Percentiles rank a stretch among this genome's conserved stretches.
These are phyloP conservation scores for Eucalyptus fibrosa DNA, from an alignment of 345 rosid species.

Conservation along the genomic window DNA sequence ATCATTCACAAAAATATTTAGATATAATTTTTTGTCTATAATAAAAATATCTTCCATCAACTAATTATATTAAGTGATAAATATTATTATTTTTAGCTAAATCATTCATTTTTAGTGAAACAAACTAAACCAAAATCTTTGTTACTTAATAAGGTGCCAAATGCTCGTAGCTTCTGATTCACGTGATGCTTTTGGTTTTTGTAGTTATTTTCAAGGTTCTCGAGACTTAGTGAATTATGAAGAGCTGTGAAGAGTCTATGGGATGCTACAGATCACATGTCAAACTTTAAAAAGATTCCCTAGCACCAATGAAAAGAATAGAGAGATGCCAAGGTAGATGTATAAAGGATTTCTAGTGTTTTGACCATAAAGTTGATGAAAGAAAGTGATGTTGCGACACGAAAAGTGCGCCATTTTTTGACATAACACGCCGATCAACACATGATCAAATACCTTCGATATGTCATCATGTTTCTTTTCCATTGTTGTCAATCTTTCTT, in stretches of 20 bases:
- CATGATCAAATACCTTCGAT: too few relatives aligned
- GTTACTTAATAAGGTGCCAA: too few relatives aligned
- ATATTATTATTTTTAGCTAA: too few relatives aligned
- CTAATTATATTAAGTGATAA: too few relatives aligned
- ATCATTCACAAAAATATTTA: rapidly evolving
- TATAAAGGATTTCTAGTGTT: background rate
- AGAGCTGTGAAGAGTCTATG: background rate
- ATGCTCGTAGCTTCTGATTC: too few relatives aligned
- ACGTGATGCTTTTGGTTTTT: background rate
- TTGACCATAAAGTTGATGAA: background rate
- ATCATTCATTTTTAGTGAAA: background rate
- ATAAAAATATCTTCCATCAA: rapidly evolving
- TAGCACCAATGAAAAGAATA: background rate
- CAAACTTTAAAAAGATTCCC: background rate
- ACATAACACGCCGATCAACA: rapidly evolving
- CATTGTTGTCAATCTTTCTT: rapidly evolving
- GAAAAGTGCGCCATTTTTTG: too few relatives aligned
- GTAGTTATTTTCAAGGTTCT: too few relatives aligned
- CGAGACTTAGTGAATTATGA: background rate
- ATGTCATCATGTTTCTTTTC: background rate
- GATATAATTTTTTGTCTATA: too few relatives aligned
- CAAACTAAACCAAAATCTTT: rapidly evolving
- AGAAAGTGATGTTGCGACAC: background rate
- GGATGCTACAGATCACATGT: background rate
- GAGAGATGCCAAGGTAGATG: background rate